Base-by-base conservation (phyloP, 2,329 filamentous ascomycete species). In the Trichophyton equinum region DNA sequence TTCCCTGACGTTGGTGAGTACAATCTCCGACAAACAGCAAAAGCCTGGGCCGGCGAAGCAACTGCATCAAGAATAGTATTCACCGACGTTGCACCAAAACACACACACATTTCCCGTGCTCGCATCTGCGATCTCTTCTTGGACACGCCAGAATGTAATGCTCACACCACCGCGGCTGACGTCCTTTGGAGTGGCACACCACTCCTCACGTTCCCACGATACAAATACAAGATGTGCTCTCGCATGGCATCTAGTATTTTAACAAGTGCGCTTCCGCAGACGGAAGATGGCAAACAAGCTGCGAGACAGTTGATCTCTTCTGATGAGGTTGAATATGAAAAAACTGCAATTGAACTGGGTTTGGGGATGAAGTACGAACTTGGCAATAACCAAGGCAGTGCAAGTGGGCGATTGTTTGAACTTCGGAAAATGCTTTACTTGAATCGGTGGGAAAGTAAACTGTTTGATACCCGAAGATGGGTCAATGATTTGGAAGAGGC, bases 171-270 rank as follows among this genome's bases (percentile, higher is more conserved):
- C 1, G 94, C 94, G 1, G 95, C 94, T 11, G 94, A 99, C 69
- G 87, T 97, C 0, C 79, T 99, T 5, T 99, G 94, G 94, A 95
- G 89, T 59, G 95, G 91, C 67, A 97, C 94, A 0, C 94, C 94
- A 4, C 78, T 99, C 22, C 79, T 99, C 30, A 99, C 94, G 0
- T 79, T 94, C 33, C 91, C 94, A 9, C 84, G 94, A 40, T 96
- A 97, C 73, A 83, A 88, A 58, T 96, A 96, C 76, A 99, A 99
- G 75, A 99, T 99, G 94, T 99, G 94, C 74, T 95, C 90, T 49
- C 88, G 94, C 60, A 99, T 99, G 88, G 94, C 92, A 5, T 91
- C 94, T 5, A 96, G 90, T 9, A 97, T 99, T 61, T 80, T 99
- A 33, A 88, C 85, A 65, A 94, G 94, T 15, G 94, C 94, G 0